Evolutionary conservation across 2,329 filamentous ascomycete genomes (phyloP).

Genomic region (Exophiala alcalophila): DNA sequence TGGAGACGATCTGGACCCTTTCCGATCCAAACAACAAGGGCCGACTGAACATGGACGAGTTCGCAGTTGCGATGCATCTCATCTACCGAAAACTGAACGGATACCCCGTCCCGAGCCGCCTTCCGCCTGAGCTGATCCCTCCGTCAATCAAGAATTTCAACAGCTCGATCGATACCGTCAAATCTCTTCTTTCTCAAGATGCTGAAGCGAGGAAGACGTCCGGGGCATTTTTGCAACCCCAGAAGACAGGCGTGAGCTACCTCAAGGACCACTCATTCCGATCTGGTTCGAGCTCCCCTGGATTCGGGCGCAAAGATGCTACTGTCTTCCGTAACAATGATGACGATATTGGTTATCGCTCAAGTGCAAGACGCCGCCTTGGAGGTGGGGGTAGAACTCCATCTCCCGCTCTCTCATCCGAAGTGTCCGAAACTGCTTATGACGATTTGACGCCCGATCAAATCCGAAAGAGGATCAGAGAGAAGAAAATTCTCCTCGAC

Average conservation of each 20-base stretch:
- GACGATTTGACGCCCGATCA: constrained; percentile 87
- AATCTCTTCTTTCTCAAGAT: constrained; percentile 82
- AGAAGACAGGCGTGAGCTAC: constrained; percentile 97
- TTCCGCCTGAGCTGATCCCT: constrained; percentile 89
- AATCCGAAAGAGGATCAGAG: constrained; percentile 84
- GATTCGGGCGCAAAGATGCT: constrained; percentile 76
- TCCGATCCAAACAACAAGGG: constrained; percentile 93
- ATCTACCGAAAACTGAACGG: constrained; percentile 97
- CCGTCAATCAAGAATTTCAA: constrained; percentile 92
- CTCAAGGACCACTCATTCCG: constrained; percentile 93
- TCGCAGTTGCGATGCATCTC: constrained; percentile 97
- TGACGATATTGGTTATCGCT: constrained; percentile 86
- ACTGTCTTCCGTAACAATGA: constrained; percentile 97
- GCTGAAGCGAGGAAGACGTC: constrained; percentile 85
- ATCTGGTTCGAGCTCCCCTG: constrained; percentile 56
- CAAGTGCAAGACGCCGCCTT: constrained; percentile 83
- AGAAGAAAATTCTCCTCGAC: constrained; percentile 91
- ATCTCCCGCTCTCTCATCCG: constrained; percentile 72
- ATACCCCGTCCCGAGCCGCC: constrained; percentile 80
- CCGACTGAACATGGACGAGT: constrained; percentile 91
- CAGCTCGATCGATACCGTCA: constrained; percentile 89
- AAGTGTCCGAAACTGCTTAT: constrained; percentile 58
- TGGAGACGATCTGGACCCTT: constrained; percentile 92
- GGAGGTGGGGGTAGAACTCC: constrained; percentile 69
- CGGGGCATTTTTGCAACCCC: constrained; percentile 84